A percentile compares a stretch with the other conserved stretches of the same genome.
Conservation (phyloP, 352 stramenopile genomes). For the Pythium oligandrum region DNA sequence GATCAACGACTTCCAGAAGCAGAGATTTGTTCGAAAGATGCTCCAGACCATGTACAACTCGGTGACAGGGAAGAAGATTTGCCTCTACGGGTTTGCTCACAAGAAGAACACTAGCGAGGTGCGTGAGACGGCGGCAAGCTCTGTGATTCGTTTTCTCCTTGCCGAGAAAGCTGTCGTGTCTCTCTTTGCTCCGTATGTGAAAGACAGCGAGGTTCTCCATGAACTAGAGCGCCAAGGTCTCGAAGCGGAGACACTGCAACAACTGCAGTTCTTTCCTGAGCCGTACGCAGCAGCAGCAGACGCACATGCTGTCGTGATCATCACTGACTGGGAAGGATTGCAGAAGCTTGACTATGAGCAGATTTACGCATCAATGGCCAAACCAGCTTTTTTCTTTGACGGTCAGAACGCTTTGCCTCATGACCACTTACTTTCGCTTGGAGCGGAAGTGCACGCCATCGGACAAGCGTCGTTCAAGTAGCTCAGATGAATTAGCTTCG, state of each 20-base stretch:
- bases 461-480: slow-evolving; percentile 22
- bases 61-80: slow-evolving; percentile 94
- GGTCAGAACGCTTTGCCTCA: slow-evolving; percentile 90
- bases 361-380: slow-evolving; percentile 91
- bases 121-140: slow-evolving; percentile 90
- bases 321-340: slow-evolving; percentile 97
- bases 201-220: slow-evolving; percentile 75
- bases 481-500: slow-evolving; percentile 1
- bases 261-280: slow-evolving; percentile 22
- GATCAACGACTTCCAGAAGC: slow-evolving; percentile 97
- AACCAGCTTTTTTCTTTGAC: slow-evolving; percentile 96
- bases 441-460: slow-evolving; percentile 93
- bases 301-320: slow-evolving; percentile 74
- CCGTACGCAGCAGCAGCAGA: slow-evolving; percentile 75
- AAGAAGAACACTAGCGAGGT: slow-evolving; percentile 97
- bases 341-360: slow-evolving; percentile 89
- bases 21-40: slow-evolving; percentile 90
- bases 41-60: slow-evolving; percentile 94
- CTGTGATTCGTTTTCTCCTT: slow-evolving; percentile 88
- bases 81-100: slow-evolving; percentile 93
- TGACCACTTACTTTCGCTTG: slow-evolving; percentile 80
- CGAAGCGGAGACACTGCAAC: slow-evolving; percentile 49
- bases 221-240: slow-evolving; percentile 40
- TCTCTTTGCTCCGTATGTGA: slow-evolving; percentile 91
- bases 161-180: slow-evolving; percentile 84